phyloP scores from a whole-genome alignment of 2,329 filamentous ascomycete species.

The Ascochyta viciae-villosae region DNA sequence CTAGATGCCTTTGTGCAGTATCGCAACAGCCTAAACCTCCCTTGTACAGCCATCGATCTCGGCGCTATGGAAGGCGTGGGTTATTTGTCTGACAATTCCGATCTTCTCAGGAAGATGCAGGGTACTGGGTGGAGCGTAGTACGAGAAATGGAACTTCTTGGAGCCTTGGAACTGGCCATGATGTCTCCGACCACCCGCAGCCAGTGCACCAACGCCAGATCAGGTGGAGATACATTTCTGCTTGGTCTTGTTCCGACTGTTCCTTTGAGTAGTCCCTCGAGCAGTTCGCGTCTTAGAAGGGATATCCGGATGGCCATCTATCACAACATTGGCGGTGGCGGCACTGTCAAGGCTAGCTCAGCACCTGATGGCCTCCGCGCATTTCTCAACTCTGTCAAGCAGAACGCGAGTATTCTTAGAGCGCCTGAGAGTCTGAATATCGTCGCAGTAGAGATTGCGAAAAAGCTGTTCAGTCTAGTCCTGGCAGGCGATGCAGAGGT shows the following conservation, averaged over 20 bases:
- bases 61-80: constrained; percentile 8
- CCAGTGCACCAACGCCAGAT: background rate
- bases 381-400: no score
- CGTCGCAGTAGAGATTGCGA: background rate
- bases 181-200: background rate
- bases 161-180: background rate
- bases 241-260: no score
- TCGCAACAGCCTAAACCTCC: constrained; percentile 16
- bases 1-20: constrained; percentile 48
- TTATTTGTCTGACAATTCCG: constrained; percentile 33
- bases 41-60: constrained; percentile 45
- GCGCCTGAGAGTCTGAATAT: background rate
- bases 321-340: no score
- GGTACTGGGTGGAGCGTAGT: background rate
- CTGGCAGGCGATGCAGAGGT: background rate
- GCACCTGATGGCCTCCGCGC: no score
- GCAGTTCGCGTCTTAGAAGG: no score
- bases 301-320: no score
- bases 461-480: background rate
- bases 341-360: no score
- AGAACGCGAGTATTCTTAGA: background rate
- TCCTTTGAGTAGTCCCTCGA: no score
- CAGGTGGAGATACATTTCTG: no score
- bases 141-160: background rate
- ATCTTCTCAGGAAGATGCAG: background rate